phyloP scores from a whole-genome alignment of 345 rosid species.

The Pseudoturritis turrita region DNA sequence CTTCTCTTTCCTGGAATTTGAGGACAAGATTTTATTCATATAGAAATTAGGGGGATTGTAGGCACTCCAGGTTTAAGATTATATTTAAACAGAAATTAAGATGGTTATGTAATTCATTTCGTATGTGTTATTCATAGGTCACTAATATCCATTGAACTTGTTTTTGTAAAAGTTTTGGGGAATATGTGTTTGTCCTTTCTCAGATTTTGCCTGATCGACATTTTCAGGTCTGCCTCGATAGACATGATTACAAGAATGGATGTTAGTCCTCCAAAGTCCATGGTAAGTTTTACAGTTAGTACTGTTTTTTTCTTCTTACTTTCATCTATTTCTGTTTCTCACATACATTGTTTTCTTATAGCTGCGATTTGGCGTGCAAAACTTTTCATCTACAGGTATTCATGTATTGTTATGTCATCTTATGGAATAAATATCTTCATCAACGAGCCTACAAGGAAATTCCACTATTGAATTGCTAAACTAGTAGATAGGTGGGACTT shows the following conservation, averaged over 20 bases:
- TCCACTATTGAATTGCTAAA: slow-evolving; percentile 1
- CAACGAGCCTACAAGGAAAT: neutral
- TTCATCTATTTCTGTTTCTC: neutral
- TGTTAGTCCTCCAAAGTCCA: slow-evolving; percentile 38
- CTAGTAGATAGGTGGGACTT: neutral
- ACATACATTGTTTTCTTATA: slow-evolving; percentile 31
- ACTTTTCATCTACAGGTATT: slow-evolving; percentile 79
- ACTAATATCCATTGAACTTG: neutral
- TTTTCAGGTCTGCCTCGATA: slow-evolving; percentile 47
- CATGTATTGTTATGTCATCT: slow-evolving; percentile 14
- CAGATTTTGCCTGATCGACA: neutral
- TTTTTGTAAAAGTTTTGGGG: neutral
- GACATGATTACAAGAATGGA: slow-evolving; percentile 33
- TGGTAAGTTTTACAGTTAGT: slow-evolving; percentile 37
- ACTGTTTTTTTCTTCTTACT: neutral
- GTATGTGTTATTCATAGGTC: neutral
- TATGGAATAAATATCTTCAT: neutral
- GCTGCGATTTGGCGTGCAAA: slow-evolving; percentile 56
- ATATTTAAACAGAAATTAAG: neutral
- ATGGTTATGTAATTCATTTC: neutral
- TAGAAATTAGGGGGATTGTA: neutral
- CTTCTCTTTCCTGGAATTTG: neutral
- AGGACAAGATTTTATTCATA: neutral
- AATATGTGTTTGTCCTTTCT: neutral
- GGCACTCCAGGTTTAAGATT: neutral